A percentile compares a stretch with the other conserved stretches of the same genome.
Evolutionary conservation across 1,284 basidiomycete genomes (phyloP).

Genomic region (Polyporus tsugae): DNA sequence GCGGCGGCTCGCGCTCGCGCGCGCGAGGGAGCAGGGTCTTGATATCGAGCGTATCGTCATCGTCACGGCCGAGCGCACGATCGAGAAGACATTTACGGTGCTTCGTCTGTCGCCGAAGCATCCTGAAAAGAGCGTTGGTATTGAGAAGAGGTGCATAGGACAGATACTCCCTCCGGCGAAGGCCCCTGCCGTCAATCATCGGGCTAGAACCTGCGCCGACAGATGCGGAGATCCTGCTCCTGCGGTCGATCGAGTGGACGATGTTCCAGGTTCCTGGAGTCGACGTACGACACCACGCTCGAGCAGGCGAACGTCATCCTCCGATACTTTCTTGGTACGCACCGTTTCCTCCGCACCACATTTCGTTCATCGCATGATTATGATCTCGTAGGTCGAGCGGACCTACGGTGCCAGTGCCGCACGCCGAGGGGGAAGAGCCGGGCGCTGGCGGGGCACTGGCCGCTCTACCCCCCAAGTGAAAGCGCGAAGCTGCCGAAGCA

Average conservation of each 20-base stretch:
- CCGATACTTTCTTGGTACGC: constrained; percentile 86
- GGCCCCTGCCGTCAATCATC: constrained; percentile 67
- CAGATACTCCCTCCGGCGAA: constrained; percentile 62
- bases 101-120: constrained; percentile 31
- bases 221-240: constrained; percentile 71
- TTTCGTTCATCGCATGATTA: not conserved
- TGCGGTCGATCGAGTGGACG: constrained; percentile 95
- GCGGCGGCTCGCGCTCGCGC: constrained; percentile 76
- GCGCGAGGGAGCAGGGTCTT: constrained; percentile 86
- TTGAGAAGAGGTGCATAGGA: not conserved
- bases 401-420: too few species aligned
- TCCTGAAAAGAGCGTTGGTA: not conserved
- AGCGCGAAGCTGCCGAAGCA: too few species aligned
- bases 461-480: too few species aligned
- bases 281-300: constrained; percentile 83
- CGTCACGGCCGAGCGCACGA: constrained; percentile 82
- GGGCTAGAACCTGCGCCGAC: constrained; percentile 57
- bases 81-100: constrained; percentile 78
- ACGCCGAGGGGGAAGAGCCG: too few species aligned
- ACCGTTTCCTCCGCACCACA: not conserved
- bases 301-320: constrained; percentile 87
- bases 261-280: constrained; percentile 78
- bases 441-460: too few species aligned
- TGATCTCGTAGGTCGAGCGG: too few species aligned
- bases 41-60: constrained; percentile 86